A percentile compares a stretch with the other conserved stretches of the same genome.
These are phyloP conservation scores for Dovyalis caffra DNA, from an alignment of 345 rosid genomes.

Conservation along the genomic window DNA sequence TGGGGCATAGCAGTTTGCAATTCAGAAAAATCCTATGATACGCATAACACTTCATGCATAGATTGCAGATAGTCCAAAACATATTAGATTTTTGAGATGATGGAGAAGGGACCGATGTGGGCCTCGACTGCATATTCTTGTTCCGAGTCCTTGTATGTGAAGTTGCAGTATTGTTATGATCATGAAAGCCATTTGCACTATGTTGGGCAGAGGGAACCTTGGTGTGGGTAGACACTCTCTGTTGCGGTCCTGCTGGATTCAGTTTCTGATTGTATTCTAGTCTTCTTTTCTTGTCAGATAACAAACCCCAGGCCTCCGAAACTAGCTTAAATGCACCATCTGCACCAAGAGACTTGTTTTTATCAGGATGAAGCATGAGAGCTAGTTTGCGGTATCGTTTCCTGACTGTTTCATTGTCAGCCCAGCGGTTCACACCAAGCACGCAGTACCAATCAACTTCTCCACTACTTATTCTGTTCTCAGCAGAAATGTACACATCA, in stretches of 20 bases:
- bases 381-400: slow-evolving; percentile 41
- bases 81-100: slow-evolving; percentile 45
- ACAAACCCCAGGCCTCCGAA: slow-evolving; percentile 42
- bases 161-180: slow-evolving; percentile 27
- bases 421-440: slow-evolving; percentile 34
- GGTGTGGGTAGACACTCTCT: slow-evolving; percentile 29
- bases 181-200: slow-evolving; percentile 47
- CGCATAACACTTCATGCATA: slow-evolving; percentile 75
- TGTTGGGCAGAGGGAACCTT: slow-evolving; percentile 37
- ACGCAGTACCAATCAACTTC: slow-evolving; percentile 44
- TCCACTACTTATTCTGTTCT: slow-evolving; percentile 33
- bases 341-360: slow-evolving; percentile 45
- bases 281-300: slow-evolving; percentile 38
- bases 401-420: slow-evolving; percentile 44
- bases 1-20: slow-evolving; percentile 76
- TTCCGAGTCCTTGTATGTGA: slow-evolving; percentile 31
- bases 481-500: slow-evolving; percentile 38
- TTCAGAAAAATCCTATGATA: slow-evolving; percentile 72
- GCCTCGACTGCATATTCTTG: slow-evolving; percentile 16
- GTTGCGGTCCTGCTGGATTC: slow-evolving; percentile 35
- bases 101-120: slow-evolving; percentile 27
- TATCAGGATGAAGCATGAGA: slow-evolving; percentile 47
- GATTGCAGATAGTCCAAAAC: slow-evolving; percentile 82
- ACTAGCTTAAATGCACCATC: slow-evolving; percentile 46
- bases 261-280: slow-evolving; percentile 56